Evolutionary conservation across 2,329 filamentous ascomycete genomes (phyloP).

Genomic region (Laburnicola sp.): DNA sequence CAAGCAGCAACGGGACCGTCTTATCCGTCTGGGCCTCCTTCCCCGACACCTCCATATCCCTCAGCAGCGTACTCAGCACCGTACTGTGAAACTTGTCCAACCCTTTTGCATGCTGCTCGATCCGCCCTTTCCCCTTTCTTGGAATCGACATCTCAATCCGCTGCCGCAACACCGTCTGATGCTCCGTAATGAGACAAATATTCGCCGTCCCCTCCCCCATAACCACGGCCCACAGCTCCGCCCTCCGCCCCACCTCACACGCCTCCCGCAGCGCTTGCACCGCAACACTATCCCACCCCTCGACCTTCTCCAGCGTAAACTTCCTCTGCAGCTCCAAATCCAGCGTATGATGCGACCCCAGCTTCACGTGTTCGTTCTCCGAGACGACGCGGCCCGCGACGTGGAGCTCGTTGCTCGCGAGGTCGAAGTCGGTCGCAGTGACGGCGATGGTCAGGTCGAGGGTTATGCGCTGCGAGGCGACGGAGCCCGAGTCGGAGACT

Average conservation of each 20-base stretch:
- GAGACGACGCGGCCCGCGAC: conserved; percentile 67
- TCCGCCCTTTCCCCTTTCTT: conserved; percentile 65
- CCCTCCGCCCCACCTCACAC: conserved; percentile 74
- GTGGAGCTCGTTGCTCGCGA: conserved; percentile 68
- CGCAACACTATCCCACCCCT: conserved; percentile 88
- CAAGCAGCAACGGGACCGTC: conserved; percentile 70
- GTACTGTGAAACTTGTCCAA: conserved; percentile 78
- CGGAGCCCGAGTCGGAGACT: conserved; percentile 63
- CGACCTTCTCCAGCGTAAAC: conserved; percentile 82
- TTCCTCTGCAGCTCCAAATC: conserved; percentile 86
- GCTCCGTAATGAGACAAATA: conserved; percentile 79
- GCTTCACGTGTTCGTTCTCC: conserved; percentile 68
- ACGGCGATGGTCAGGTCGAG: conserved; percentile 67
- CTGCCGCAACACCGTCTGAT: conserved; percentile 75
- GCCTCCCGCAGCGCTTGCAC: conserved; percentile 77
- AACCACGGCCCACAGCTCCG: conserved; percentile 84
- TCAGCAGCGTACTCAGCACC: conserved; percentile 72
- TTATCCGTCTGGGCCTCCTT: conserved; percentile 21
- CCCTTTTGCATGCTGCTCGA: conserved; percentile 69
- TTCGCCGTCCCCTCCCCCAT: conserved; percentile 89
- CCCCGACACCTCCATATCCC: conserved; percentile 71
- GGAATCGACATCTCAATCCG: conserved; percentile 68
- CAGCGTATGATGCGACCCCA: conserved; percentile 70
- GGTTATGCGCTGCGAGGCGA: conserved; percentile 65
- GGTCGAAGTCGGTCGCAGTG: conserved; percentile 69